phyloP scores from a whole-genome alignment of 805 yeast genomes.

The Lipomyces orientalis region DNA sequence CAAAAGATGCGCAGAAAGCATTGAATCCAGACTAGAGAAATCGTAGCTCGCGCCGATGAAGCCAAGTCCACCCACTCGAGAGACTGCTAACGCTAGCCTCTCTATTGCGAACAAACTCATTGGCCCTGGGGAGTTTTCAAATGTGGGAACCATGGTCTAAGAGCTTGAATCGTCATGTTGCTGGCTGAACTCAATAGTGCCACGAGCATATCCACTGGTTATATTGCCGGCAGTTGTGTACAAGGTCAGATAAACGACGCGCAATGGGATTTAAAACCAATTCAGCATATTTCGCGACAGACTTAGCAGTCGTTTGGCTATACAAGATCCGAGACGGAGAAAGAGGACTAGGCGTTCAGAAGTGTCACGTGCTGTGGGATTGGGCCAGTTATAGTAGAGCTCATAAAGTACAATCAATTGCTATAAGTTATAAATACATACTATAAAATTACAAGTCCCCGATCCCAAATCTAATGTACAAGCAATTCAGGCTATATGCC shows the following conservation, averaged over 20 bases:
- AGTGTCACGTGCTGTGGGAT: not conserved
- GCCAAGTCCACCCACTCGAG: slow-evolving; percentile 28
- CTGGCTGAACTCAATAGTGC: not conserved
- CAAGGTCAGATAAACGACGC: not conserved
- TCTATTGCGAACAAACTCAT: slow-evolving; percentile 26
- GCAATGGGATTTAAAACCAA: not conserved
- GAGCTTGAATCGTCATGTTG: slow-evolving; percentile 1
- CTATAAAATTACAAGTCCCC: not conserved
- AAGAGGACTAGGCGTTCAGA: not conserved
- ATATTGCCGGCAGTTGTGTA: not conserved
- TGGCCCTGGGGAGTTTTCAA: slow-evolving; percentile 25
- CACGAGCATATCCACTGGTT: not conserved
- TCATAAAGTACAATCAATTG: not conserved
- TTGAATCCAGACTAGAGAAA: slow-evolving; percentile 6
- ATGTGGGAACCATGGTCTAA: slow-evolving; percentile 24
- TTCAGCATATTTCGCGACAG: not conserved
- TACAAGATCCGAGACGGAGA: no score
- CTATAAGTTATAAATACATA: not conserved
- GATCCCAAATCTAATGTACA: slow-evolving; percentile 1
- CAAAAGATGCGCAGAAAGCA: not conserved
- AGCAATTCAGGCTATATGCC: not conserved
- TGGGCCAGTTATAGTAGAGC: no score
- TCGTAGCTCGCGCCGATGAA: slow-evolving; percentile 30
- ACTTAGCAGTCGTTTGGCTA: not conserved
- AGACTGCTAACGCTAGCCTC: slow-evolving; percentile 19